Evolutionary conservation across 352 stramenopile genomes (phyloP).

Genomic region (Discostella stelligera): DNA sequence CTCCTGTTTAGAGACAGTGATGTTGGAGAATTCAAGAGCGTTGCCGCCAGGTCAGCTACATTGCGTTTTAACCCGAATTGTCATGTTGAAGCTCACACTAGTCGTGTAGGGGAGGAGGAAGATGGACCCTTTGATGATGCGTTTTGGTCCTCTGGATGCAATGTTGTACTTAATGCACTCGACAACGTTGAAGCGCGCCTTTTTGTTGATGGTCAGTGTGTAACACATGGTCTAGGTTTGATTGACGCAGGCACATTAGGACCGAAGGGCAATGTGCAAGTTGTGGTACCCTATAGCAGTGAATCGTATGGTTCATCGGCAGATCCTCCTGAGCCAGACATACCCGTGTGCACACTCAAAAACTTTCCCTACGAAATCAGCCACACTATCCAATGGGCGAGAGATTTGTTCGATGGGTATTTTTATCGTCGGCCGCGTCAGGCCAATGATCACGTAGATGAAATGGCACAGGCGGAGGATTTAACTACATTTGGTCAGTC

Average conservation of each 20-base stretch:
- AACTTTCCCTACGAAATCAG: constrained; percentile 99
- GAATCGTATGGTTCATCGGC: constrained; percentile 95
- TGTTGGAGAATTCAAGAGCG: constrained; percentile 82
- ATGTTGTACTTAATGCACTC: constrained; percentile 93
- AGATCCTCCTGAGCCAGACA: constrained; percentile 95
- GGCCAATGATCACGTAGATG: constrained; percentile 65
- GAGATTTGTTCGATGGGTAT: constrained; percentile 79
- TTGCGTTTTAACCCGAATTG: constrained; percentile 92
- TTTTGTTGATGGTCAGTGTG: constrained; percentile 96
- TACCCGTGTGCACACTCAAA: constrained; percentile 99
- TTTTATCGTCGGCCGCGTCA: constrained; percentile 68
- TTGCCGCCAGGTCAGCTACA: constrained; percentile 88
- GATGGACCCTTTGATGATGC: constrained; percentile 84
- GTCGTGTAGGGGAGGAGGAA: constrained; percentile 70
- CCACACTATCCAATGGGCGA: constrained; percentile 92
- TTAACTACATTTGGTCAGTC: constrained; percentile 46
- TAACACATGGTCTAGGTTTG: constrained; percentile 88
- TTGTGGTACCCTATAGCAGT: constrained; percentile 81
- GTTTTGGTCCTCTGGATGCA: constrained; percentile 94
- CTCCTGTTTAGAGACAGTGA: constrained; percentile 93
- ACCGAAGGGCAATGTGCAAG: constrained; percentile 96
- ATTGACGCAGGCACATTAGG: constrained; percentile 97
- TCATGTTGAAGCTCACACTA: constrained; percentile 80
- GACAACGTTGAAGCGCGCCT: constrained; percentile 98
- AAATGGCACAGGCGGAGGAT: constrained; percentile 32